Evolutionary conservation across 2,329 filamentous ascomycete species (phyloP).

Genomic region (Penicillium janthinellum): DNA sequence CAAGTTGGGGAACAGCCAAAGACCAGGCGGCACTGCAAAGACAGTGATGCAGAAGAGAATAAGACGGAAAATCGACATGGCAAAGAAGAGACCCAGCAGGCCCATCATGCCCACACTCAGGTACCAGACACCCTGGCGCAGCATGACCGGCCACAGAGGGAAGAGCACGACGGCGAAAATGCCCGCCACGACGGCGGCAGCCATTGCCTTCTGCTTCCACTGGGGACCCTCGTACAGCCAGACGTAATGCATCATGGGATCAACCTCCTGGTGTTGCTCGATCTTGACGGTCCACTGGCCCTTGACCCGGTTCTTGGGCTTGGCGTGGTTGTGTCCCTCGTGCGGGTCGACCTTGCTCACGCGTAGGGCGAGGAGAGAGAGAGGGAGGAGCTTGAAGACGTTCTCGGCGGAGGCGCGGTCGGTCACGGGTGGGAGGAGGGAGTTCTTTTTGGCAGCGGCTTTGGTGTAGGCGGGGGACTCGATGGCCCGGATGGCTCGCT

Average conservation of each 20-base stretch:
- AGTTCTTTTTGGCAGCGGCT: conserved; percentile 80
- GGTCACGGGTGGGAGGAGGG: conserved; percentile 81
- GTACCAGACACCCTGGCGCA: conserved; percentile 96
- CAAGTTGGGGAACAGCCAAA: conserved; percentile 98
- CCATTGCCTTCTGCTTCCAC: conserved; percentile 91
- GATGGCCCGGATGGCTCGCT: conserved; percentile 88
- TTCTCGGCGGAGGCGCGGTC: conserved; percentile 90
- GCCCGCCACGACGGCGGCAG: conserved; percentile 74
- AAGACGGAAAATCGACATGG: conserved; percentile 94
- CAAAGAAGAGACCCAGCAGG: conserved; percentile 89
- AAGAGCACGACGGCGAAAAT: conserved; percentile 93
- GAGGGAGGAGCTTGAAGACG: conserved; percentile 88
- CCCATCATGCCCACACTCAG: conserved; percentile 91
- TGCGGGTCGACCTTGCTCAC: conserved; percentile 81
- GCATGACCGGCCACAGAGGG: conserved; percentile 88
- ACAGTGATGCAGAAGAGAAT: conserved; percentile 94
- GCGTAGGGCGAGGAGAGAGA: conserved; percentile 90
- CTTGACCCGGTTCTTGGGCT: conserved; percentile 80
- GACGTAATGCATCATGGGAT: conserved; percentile 76
- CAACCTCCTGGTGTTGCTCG: conserved; percentile 86
- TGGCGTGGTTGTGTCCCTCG: conserved; percentile 70
- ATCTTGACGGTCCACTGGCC: conserved; percentile 95
- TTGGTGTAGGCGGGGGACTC: conserved; percentile 88
- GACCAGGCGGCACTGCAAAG: conserved; percentile 77
- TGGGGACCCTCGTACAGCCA: conserved; percentile 96